These are phyloP conservation scores for Zoysia japonica DNA, from an alignment of 176 grass and related monocot species.

Conservation along the genomic window DNA sequence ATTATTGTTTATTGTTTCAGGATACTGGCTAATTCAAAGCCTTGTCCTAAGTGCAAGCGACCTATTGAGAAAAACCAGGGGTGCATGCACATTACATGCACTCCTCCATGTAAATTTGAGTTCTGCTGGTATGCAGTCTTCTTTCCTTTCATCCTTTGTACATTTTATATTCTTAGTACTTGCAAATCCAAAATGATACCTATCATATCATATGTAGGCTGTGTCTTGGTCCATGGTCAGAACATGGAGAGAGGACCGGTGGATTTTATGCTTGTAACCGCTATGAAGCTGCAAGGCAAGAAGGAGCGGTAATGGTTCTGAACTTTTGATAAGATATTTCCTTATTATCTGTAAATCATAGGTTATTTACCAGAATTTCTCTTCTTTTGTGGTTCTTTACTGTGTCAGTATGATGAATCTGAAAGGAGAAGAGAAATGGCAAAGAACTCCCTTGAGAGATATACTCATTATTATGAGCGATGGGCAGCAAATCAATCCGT, in stretches of 20 bases:
- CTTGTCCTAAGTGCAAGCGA: conserved; percentile 97
- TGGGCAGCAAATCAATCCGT: conserved; percentile 99
- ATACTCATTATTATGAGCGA: conserved; percentile 99
- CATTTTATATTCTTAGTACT: conserved; percentile 36
- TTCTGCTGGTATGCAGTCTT: conserved; percentile 87
- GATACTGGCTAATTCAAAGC: conserved; percentile 99
- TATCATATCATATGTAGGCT: conserved; percentile 56
- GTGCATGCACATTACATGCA: conserved; percentile 99
- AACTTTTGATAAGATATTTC: conserved; percentile 35
- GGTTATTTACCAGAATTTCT: conserved; percentile 9
- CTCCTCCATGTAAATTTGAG: conserved; percentile 99
- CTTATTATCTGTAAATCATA: conserved; percentile 5
- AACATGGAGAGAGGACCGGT: conserved; percentile 98
- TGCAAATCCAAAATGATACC: conserved; percentile 13
- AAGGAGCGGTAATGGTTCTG: conserved; percentile 85
- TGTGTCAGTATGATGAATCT: conserved; percentile 93
- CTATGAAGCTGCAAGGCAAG: conserved; percentile 96
- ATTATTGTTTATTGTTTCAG: conserved; percentile 50
- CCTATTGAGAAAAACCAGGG: conserved; percentile 99
- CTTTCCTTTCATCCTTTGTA: conserved; percentile 1
- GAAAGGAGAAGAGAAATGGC: conserved; percentile 99
- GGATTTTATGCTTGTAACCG: conserved; percentile 99
- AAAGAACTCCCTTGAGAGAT: conserved; percentile 98
- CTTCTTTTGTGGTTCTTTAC: conserved; percentile 21
- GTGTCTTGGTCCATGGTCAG: conserved; percentile 96